Conservation (phyloP, 306 rosid genomes). For the Erythrophleum fordii region DNA sequence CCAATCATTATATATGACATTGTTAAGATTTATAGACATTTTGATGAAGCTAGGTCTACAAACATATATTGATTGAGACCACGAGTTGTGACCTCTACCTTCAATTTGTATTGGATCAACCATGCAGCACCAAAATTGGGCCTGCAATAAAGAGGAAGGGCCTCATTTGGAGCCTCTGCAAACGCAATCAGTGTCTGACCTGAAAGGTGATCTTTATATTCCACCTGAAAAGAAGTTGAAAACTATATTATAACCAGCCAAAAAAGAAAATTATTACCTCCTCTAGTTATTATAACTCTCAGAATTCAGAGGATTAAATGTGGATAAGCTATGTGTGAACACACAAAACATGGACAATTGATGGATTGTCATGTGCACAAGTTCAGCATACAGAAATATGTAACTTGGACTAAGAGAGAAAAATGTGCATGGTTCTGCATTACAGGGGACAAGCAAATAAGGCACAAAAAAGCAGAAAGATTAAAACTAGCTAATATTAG, state of each 20-base stretch:
- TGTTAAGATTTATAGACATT: conserved; percentile 11
- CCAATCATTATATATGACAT: conserved; percentile 5
- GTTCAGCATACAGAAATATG: conserved; percentile 15
- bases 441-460: conserved; percentile 27
- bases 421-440: conserved; percentile 32
- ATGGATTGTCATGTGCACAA: conserved; percentile 4
- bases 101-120: conserved; percentile 87
- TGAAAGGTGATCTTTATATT: conserved; percentile 75
- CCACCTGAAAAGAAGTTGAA: conserved; percentile 64
- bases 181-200: conserved; percentile 70
- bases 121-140: conserved; percentile 94
- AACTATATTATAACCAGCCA: conserved; percentile 24
- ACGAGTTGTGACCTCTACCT: conserved; percentile 56
- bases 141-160: conserved; percentile 95
- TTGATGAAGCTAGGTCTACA: conserved; percentile 24
- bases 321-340: background rate
- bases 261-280: background rate
- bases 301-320: background rate
- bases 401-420: conserved; percentile 13
- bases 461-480: conserved; percentile 9
- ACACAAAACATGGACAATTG: conserved; percentile 19
- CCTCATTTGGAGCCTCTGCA: conserved; percentile 96
- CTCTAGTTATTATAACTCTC: conserved; percentile 21
- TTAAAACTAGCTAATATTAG: conserved; percentile 23
- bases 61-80: conserved; percentile 20